Conservation (phyloP, 495 filamentous ascomycete species). For the Acidomyces sp. region DNA sequence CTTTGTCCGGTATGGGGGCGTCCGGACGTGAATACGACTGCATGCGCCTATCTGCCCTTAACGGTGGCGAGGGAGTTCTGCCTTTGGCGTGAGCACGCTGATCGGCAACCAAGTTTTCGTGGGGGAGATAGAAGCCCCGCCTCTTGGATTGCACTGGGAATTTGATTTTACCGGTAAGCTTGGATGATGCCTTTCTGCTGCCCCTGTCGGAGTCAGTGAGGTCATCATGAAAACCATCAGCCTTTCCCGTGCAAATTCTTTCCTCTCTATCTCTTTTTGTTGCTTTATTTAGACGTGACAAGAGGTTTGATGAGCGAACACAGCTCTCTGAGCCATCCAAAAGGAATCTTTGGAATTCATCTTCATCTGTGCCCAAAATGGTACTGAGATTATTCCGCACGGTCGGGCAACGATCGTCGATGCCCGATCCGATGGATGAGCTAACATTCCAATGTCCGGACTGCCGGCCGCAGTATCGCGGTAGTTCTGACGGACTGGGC, state of each 20-base stretch:
- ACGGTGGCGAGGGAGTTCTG: too few relatives aligned
- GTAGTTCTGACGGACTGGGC: not conserved
- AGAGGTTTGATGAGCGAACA: not conserved
- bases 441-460: slow-evolving; percentile 14
- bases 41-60: too few relatives aligned
- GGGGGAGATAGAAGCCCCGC: too few relatives aligned
- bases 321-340: too few relatives aligned
- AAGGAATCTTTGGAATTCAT: too few relatives aligned
- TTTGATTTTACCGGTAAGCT: too few relatives aligned
- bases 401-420: slow-evolving; percentile 13
- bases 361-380: not conserved
- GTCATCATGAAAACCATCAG: not conserved
- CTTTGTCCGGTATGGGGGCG: too few relatives aligned
- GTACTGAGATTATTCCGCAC: slow-evolving; percentile 2
- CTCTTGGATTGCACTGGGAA: too few relatives aligned
- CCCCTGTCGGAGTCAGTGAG: not conserved
- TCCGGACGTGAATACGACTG: too few relatives aligned
- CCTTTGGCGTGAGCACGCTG: too few relatives aligned
- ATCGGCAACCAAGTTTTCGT: too few relatives aligned
- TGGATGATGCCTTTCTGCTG: too few relatives aligned
- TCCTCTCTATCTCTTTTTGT: slow-evolving; percentile 1
- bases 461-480: slow-evolving; percentile 5
- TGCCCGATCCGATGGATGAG: slow-evolving; percentile 4
- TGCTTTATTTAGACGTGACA: not conserved
- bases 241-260: slow-evolving; percentile 1